Evolutionary conservation across 768 basidiomycete species (phyloP), one percentile per base, ranked within the genome.

Genomic region (Pilatotrama ljubarskyi): DNA sequence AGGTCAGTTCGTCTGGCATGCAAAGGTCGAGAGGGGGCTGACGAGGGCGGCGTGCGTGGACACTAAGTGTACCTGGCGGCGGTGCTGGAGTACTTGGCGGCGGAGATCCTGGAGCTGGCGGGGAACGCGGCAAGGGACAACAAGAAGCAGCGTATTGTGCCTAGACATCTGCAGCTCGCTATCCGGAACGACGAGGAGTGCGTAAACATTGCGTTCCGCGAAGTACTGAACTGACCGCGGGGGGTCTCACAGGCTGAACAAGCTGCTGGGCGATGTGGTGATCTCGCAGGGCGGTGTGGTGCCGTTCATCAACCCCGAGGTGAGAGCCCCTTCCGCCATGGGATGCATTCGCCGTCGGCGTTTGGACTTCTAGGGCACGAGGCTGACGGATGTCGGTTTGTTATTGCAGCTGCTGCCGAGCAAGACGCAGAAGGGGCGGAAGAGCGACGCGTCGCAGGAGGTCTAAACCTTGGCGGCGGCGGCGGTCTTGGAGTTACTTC

Each of bases 251-350:
- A 88, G 86, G 68, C 76, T 90, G 73, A 86, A 86, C 74, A 82
- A 79, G 70, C 80, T 91, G 40, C 82, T 91, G 42, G 88, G 87
- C 26, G 78, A 86, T 66, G 95, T 96, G 64, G 86, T 94, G 75
- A 95, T 96, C 78, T 94, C 93, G 26, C 93, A 96, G 73, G 95
- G 95, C 76, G 95, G 95, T 82, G 92, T 94, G 56, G 88, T 93
- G 15, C 91, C 91, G 55, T 84, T 83, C 70, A 96, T 96, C 71
- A 81, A 84, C 68, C 78, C 83, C 40, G 85, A 84, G 58, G 80
- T 82, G 61, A 50, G 71, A 14, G 2, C 32, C 8, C 29, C 29
- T 32, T 32, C 29, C 29, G 29, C 10, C 29, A 4, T 10, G 5
- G 29, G 5, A 32, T 32, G 29, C 29, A 32, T 32, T 32, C 10